These are phyloP conservation scores for Komagataella mondaviorum DNA, from an alignment of 805 yeast genomes.

Conservation along the genomic window DNA sequence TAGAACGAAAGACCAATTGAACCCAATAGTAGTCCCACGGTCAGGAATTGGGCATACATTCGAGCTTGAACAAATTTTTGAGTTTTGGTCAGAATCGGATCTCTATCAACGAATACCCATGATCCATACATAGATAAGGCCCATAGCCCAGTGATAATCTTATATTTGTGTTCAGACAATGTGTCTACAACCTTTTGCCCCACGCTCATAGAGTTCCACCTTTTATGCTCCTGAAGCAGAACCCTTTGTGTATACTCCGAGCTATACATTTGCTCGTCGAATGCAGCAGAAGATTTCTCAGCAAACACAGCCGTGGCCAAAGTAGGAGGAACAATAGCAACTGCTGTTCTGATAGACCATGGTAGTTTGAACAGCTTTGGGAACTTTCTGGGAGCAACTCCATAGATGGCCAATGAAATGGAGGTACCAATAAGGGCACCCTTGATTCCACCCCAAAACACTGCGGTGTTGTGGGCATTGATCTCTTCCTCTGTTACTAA, in stretches of 20 bases:
- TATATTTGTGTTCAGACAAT: slow-evolving; percentile 44
- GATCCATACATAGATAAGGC: slow-evolving; percentile 72
- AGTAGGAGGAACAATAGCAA: slow-evolving; percentile 57
- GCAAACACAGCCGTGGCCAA: slow-evolving; percentile 48
- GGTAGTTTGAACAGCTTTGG: slow-evolving; percentile 31
- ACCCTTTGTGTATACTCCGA: slow-evolving; percentile 25
- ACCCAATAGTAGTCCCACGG: slow-evolving; percentile 57
- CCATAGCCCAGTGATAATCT: slow-evolving; percentile 62
- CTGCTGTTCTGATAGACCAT: slow-evolving; percentile 50
- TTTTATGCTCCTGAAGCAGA: slow-evolving; percentile 29
- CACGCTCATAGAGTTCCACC: slow-evolving; percentile 36
- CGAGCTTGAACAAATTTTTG: slow-evolving; percentile 83
- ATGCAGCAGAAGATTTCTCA: slow-evolving; percentile 55
- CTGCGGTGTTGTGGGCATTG: slow-evolving; percentile 47
- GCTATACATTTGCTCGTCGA: slow-evolving; percentile 50
- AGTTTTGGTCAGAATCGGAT: slow-evolving; percentile 57
- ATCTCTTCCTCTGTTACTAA: slow-evolving; percentile 52
- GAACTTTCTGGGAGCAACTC: slow-evolving; percentile 30
- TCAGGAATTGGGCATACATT: slow-evolving; percentile 80
- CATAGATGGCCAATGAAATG: slow-evolving; percentile 41
- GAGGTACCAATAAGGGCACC: slow-evolving; percentile 46
- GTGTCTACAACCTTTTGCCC: slow-evolving; percentile 36
- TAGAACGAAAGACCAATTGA: slow-evolving; percentile 55
- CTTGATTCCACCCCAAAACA: slow-evolving; percentile 44
- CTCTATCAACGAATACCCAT: slow-evolving; percentile 61